phyloP scores from a whole-genome alignment of 352 stramenopile genomes.

The Thraustochytrium sp. region DNA sequence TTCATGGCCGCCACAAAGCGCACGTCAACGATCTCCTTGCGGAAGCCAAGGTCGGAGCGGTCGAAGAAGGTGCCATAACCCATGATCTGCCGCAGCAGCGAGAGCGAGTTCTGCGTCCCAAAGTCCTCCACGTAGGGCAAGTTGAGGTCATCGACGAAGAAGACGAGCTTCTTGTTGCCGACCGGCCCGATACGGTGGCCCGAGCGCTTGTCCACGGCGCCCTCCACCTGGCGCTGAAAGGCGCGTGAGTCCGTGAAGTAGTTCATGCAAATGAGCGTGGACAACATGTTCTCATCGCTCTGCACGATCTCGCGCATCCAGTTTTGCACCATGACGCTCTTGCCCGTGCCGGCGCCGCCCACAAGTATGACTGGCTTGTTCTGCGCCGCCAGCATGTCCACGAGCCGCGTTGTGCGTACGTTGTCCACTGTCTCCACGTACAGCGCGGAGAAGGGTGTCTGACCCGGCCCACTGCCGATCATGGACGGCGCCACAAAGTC shows the following conservation, averaged over 20 bases:
- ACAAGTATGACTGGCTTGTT: conserved; percentile 85
- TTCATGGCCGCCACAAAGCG: conserved; percentile 87
- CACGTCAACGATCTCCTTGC: conserved; percentile 79
- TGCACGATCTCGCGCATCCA: conserved; percentile 73
- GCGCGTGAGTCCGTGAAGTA: conserved; percentile 81
- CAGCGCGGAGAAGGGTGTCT: conserved; percentile 92
- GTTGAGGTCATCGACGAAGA: conserved; percentile 91
- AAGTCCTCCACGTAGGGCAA: conserved; percentile 91
- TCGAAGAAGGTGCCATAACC: conserved; percentile 84
- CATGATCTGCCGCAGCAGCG: conserved; percentile 84
- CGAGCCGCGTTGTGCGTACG: conserved; percentile 81
- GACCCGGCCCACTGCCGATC: conserved; percentile 82
- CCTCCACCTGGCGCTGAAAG: conserved; percentile 86
- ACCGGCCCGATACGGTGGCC: conserved; percentile 85
- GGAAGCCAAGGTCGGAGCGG: conserved; percentile 83
- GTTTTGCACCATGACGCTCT: conserved; percentile 87
- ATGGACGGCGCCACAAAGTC: conserved; percentile 71
- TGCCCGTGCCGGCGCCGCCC: conserved; percentile 84
- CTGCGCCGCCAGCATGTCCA: conserved; percentile 70
- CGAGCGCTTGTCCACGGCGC: conserved; percentile 87
- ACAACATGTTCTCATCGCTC: conserved; percentile 60
- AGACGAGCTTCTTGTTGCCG: conserved; percentile 81
- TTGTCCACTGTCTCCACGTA: conserved; percentile 89
- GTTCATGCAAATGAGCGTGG: conserved; percentile 82
- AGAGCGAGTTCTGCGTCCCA: conserved; percentile 87